Percentiles rank a stretch among this genome's conserved stretches.
Evolutionary conservation across 2,329 filamentous ascomycete species (phyloP).

Genomic region (Metarhizium brunneum): DNA sequence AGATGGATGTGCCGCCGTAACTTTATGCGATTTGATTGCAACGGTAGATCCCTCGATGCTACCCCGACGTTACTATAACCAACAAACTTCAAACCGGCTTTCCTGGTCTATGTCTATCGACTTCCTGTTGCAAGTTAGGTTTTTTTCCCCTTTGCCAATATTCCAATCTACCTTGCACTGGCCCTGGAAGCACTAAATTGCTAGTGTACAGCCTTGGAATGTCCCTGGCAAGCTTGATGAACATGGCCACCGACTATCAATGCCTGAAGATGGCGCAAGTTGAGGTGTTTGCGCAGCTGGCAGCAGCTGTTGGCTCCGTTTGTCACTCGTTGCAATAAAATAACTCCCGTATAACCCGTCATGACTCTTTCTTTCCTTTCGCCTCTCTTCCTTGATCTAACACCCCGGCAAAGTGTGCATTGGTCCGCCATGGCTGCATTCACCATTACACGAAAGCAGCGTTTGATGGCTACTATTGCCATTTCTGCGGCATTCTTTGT

Average conservation of each 20-base stretch:
- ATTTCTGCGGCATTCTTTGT: slow-evolving; percentile 43
- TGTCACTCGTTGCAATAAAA: background rate
- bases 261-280: background rate
- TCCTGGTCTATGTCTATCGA: background rate
- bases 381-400: background rate
- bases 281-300: background rate
- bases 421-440: slow-evolving; percentile 9
- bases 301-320: background rate
- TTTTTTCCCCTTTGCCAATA: background rate
- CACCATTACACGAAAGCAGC: slow-evolving; percentile 28
- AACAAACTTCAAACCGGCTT: background rate
- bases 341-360: background rate
- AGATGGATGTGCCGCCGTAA: background rate
- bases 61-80: background rate
- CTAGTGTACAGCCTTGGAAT: background rate
- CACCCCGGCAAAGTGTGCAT: background rate
- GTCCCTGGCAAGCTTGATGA: background rate
- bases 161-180: background rate
- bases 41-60: background rate
- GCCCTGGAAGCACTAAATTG: background rate
- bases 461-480: slow-evolving; percentile 35
- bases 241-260: background rate
- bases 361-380: background rate
- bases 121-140: background rate
- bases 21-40: background rate